Base-by-base conservation (phyloP, 169 alveolate genomes). In the Toxoplasma gondii region DNA sequence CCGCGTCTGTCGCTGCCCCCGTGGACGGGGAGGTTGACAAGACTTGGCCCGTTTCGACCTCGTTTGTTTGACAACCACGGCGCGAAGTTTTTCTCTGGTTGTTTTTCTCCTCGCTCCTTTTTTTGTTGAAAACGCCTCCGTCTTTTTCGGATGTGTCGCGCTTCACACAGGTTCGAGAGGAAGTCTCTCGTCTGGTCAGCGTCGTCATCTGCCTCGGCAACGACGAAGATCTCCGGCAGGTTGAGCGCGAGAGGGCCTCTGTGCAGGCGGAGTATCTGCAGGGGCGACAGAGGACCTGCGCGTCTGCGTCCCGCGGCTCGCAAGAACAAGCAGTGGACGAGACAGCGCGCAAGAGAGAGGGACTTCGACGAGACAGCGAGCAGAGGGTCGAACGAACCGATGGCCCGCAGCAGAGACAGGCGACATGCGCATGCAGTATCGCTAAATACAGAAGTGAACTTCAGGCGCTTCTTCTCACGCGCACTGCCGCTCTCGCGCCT, bases 161-260 rank as follows among this genome's bases (percentile, higher is more conserved):
- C 43, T 44, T 36, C 36, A 5, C 64, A 0, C 64, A 82, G 88
- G 88, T 82, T 82, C 39, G 88, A 5, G 88, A 82, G 88, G 88
- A 82, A 34, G 88, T 82, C 38, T 58, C 88, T 9, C 49, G 88
- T 16, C 88, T 82, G 12, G 29, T 82, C 64, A 64, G 74, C 74
- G 88, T 43, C 39, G 27, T 43, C 17, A 27, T 43, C 1, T 24
- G 39, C 12, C 34, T 82, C 53, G 58, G 88, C 88, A 12, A 43
- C 58, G 88, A 82, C 64, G 88, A 82, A 36, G 53, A 82, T 0
- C 58, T 82, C 34, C 88, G 1, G 88, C 88, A 82, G 64, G n/a
- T 34, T 34, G 88, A 82, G 64, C 39, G 38, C 16, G 88, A 82
- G 74, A 16, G 74, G 22, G 74, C 74, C n/a, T 27, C 22, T 16